A percentile compares a stretch with the other conserved stretches of the same genome.
These are phyloP conservation scores for Metschnikowia dekortorum DNA, from an alignment of 805 yeast species.

Conservation along the genomic window DNA sequence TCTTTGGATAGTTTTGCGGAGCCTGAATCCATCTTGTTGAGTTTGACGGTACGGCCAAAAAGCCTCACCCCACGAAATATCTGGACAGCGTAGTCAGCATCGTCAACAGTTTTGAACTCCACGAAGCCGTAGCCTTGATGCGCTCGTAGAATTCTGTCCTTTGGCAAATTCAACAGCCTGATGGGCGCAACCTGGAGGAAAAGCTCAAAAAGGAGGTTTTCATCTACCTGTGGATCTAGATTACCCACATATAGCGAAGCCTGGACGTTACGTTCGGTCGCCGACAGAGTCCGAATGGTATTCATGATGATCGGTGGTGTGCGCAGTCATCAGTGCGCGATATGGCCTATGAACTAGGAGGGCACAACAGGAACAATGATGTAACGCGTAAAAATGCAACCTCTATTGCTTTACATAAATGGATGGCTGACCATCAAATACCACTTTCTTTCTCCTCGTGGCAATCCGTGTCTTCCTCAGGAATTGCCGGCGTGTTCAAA, in stretches of 20 bases:
- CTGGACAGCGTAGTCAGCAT: constrained; percentile 65
- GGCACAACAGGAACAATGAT: too few relatives aligned
- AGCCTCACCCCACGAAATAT: constrained; percentile 58
- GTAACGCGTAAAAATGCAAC: too few relatives aligned
- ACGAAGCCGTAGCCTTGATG: constrained; percentile 91
- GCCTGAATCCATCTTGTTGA: constrained; percentile 45
- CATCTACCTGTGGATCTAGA: constrained; percentile 70
- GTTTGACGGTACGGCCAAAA: constrained; percentile 56
- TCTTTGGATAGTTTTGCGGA: constrained; percentile 11
- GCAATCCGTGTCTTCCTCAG: neutral
- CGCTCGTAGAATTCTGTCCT: constrained; percentile 62
- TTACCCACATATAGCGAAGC: constrained; percentile 78
- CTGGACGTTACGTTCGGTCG: constrained; percentile 52
- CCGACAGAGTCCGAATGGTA: constrained; percentile 32
- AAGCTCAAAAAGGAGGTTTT: constrained; percentile 70
- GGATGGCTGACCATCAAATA: too few relatives aligned
- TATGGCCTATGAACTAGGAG: too few relatives aligned
- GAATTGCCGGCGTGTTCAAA: neutral
- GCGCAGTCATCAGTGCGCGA: constrained; percentile 1
- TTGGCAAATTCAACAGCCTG: constrained; percentile 65
- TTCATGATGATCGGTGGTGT: constrained; percentile 17
- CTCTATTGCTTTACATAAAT: neutral
- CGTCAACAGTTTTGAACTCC: constrained; percentile 55
- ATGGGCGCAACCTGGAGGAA: constrained; percentile 84
- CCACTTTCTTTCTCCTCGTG: neutral